Base-by-base conservation (phyloP, 1,284 basidiomycete genomes). In the Sanghuangporus weigelae region DNA sequence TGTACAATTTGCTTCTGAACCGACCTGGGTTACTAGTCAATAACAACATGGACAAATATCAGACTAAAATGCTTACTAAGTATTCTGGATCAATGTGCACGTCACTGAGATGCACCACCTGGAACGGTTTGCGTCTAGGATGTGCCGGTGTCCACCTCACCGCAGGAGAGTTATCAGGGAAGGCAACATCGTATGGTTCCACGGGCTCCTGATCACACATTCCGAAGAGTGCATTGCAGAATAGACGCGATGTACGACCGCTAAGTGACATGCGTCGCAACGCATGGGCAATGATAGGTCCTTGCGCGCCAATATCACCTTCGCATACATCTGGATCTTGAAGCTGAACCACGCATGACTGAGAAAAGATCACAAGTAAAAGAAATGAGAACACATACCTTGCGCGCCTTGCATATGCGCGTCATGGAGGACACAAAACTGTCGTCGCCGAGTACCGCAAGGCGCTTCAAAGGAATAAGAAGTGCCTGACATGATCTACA, bases 261-360 rank as follows among this genome's bases (percentile, higher is more conserved):
- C 74, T 70, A 11, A 78, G 68, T 21, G 75, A 76, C 68, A 86
- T 84, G 21, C 73, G 73, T 11, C 84, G 79, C 23, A 87, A 71
- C 62, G 79, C 79, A 66, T 86, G 81, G 0, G 85, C 84, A 39
- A 87, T 72, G 67, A 86, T 82, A 10, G 84, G 84, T 3, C 80
- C 85, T 70, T 83, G 79, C 40, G 78, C 71, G 2, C 67, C 72
- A 49, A 86, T 71, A 1, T 79, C 72, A 23, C 85, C 85, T 55
- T 75, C 74, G 69, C 85, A 86, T 11, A 87, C 82, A 68, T 86
- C 83, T 16, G 70, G 69, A 65, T 78, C 76, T 61, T 75, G 74
- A 55, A 77, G 67, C 73, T 73, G 19, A 10, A 14, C 50, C 40
- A 16, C 19, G 36, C 12, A 36, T 36, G 14, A 46, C 16, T n/a